Conservation (phyloP, 768 basidiomycete species). For the Boletus sp. region DNA sequence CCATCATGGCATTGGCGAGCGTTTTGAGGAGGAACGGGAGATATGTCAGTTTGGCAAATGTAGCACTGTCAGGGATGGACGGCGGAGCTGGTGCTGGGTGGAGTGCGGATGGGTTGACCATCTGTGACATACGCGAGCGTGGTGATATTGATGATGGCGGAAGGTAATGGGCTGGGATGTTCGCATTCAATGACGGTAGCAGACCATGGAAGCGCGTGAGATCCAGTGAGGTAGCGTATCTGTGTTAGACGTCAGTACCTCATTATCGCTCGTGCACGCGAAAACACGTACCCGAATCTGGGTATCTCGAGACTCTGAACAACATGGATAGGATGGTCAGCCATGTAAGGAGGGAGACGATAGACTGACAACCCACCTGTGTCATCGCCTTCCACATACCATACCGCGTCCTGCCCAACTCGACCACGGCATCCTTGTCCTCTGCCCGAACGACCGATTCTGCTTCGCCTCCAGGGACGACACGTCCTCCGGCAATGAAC, state of each 20-base stretch:
- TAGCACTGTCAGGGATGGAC: conserved; percentile 47
- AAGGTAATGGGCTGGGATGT: conserved; percentile 62
- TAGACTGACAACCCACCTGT: conserved; percentile 47
- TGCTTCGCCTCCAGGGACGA: not conserved
- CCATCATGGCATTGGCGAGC: conserved; percentile 73
- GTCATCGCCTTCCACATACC: conserved; percentile 92
- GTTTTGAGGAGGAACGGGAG: conserved; percentile 84
- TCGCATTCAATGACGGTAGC: conserved; percentile 60
- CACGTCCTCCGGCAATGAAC: conserved; percentile 39
- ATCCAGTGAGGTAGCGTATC: conserved; percentile 75
- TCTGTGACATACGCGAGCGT: conserved; percentile 16
- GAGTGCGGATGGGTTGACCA: conserved; percentile 41
- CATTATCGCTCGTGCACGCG: not conserved
- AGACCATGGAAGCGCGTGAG: conserved; percentile 65
- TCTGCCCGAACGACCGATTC: not conserved
- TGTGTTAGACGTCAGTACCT: conserved; percentile 22
- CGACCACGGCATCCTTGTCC: conserved; percentile 56
- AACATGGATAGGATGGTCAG: not conserved
- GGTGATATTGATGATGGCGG: conserved; percentile 39
- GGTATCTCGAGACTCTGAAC: conserved; percentile 79
- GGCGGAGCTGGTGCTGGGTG: conserved; percentile 40
- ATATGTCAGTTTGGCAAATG: conserved; percentile 70
- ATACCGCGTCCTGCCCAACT: conserved; percentile 72
- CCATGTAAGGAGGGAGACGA: not conserved
- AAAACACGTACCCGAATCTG: conserved; percentile 64